A percentile compares a stretch with the other conserved stretches of the same genome.
These are phyloP conservation scores for Cytospora piceae DNA, from an alignment of 2,329 filamentous ascomycete genomes.

Conservation along the genomic window DNA sequence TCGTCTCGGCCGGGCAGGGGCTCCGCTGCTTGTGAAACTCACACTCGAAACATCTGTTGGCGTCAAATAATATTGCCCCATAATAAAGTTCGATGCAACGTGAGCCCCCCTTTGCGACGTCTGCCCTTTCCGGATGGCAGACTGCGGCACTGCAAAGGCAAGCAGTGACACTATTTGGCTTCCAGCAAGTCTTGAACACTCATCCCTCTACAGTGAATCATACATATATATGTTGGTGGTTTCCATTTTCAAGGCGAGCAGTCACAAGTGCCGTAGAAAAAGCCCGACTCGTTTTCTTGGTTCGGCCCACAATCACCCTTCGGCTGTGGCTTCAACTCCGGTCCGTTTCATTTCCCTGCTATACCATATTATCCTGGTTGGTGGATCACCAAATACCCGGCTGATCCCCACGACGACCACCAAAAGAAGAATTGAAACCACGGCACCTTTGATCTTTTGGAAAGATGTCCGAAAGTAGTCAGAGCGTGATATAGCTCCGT, in stretches of 20 bases:
- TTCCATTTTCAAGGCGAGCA: background rate
- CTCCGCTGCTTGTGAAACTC: background rate
- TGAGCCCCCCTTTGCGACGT: background rate
- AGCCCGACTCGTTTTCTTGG: background rate
- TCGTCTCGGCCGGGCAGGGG: background rate
- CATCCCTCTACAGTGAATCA: background rate
- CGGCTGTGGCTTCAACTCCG: background rate
- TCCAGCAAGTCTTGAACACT: background rate
- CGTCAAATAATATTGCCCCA: background rate
- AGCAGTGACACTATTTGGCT: background rate
- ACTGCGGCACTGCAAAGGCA: background rate
- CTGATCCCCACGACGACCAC: background rate
- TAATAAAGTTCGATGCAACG: background rate
- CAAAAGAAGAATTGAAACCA: background rate
- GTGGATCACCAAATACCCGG: constrained; percentile 15
- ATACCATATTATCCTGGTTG: constrained; percentile 15
- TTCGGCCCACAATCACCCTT: background rate
- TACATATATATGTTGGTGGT: background rate
- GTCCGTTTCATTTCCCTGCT: constrained; percentile 21
- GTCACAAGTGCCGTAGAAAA: background rate
- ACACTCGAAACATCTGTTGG: background rate
- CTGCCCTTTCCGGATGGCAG: background rate
- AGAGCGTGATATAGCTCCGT: background rate
- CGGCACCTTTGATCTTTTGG: background rate
- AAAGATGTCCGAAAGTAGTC: background rate